Conservation (phyloP, 495 filamentous ascomycete species). For the Penicillium verhagenii region DNA sequence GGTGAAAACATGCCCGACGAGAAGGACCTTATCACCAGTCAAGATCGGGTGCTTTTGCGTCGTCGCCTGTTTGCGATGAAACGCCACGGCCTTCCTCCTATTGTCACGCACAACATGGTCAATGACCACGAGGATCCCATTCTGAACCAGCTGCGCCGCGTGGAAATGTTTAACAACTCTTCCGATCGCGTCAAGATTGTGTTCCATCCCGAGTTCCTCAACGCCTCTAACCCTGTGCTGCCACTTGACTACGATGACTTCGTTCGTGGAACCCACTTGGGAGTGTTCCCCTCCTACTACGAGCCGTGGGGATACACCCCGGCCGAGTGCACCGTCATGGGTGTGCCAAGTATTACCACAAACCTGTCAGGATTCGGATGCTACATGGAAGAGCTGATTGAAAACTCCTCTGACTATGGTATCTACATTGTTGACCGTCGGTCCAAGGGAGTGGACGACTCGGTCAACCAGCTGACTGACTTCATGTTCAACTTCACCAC, state of each 20-base stretch:
- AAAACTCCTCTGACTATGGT: conserved; percentile 95
- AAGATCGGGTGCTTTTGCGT: conserved; percentile 90
- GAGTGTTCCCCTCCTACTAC: conserved; percentile 96
- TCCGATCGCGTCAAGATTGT: conserved; percentile 94
- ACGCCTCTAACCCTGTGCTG: conserved; percentile 90
- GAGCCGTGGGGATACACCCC: conserved; percentile 99
- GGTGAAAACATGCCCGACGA: conserved; percentile 90
- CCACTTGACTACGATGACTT: conserved; percentile 98
- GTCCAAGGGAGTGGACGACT: conserved; percentile 94
- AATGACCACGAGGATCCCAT: conserved; percentile 93
- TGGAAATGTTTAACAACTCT: conserved; percentile 94
- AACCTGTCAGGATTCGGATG: conserved; percentile 97
- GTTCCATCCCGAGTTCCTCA: conserved; percentile 98
- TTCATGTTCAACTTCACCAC: conserved; percentile 95
- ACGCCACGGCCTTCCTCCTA: conserved; percentile 80
- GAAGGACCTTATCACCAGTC: conserved; percentile 87
- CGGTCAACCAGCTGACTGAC: conserved; percentile 87
- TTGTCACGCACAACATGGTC: conserved; percentile 99
- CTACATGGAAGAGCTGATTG: conserved; percentile 99
- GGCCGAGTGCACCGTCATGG: conserved; percentile 98
- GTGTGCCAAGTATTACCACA: conserved; percentile 96
- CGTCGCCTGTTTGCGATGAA: conserved; percentile 96
- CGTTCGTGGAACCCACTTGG: conserved; percentile 92
- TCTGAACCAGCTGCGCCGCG: conserved; percentile 91
- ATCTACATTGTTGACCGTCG: conserved; percentile 98